These are phyloP conservation scores for Choanephora cucurbitarum DNA, from an alignment of 371 early-diverging fungal genomes.

Conservation along the genomic window DNA sequence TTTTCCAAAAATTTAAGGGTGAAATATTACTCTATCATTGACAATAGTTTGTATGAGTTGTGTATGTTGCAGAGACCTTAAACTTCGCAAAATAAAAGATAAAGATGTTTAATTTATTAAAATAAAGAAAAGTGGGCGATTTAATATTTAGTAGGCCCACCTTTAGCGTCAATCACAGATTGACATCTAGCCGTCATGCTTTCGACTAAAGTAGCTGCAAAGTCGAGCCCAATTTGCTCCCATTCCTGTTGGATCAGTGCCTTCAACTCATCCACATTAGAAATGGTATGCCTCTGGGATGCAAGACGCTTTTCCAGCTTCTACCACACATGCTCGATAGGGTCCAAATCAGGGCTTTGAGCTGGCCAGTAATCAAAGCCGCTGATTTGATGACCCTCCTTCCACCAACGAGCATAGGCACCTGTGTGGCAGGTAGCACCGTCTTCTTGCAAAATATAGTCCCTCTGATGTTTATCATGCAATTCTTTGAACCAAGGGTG, in stretches of 20 bases:
- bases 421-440: too few species aligned
- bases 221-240: background rate
- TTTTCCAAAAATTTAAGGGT: too few species aligned
- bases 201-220: background rate
- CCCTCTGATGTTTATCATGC: background rate
- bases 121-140: too few species aligned
- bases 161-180: conserved; percentile 5
- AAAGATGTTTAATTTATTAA: too few species aligned
- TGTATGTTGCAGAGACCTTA: too few species aligned
- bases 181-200: background rate
- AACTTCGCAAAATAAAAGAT: too few species aligned
- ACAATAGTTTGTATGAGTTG: too few species aligned
- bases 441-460: conserved; percentile 17
- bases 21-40: too few species aligned
- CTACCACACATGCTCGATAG: conserved; percentile 19
- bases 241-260: background rate
- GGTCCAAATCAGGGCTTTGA: conserved; percentile 21
- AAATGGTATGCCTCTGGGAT: background rate
- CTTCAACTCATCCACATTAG: background rate
- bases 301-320: background rate
- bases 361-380: conserved; percentile 20
- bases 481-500: conserved; percentile 4
- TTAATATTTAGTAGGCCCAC: too few species aligned
- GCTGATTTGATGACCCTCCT: too few species aligned
- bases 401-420: conserved; percentile 11